Base-by-base conservation (phyloP, 768 basidiomycete genomes). In the Auriscalpium microsporum region DNA sequence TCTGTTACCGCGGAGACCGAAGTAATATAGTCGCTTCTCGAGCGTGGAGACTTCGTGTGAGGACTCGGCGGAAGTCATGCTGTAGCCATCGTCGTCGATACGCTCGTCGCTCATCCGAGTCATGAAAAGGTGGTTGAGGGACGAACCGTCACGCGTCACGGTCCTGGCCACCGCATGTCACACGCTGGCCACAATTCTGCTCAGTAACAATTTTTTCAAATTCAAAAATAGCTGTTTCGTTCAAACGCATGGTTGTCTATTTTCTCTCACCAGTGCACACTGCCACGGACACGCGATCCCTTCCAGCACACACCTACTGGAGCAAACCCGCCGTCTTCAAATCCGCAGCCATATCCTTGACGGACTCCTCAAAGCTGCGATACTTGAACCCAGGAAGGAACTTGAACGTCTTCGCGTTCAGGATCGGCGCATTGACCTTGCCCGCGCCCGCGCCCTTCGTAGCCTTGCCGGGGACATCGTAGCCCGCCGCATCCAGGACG, bases 11-110 rank as follows among this genome's bases (percentile, higher is more conserved):
- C 60, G 53, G 47, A 73, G 7, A 56, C 68, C 72, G 50, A 49
- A 48, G 52, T 72, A 73, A 59, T 72, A 73, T 17, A 67, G 63
- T 45, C 62, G 19, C 4, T 58, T 60, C 63, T 73, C 71, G 56
- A 67, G 48, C 59, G 61, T 65, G 42, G 68, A 48, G 45, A 65
- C 55, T 8, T 63, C 59, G 56, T 65, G 45, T 45, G 58, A 36
- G 56, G 60, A 58, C 37, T 52, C 36, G 50, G 52, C 47, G 9
- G 42, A 56, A 42, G 49, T 44, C 17, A 46, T 11, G 36, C 49
- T 52, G 40, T 14, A 50, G 19, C 53, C 13, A 50, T 54, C 53
- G 53, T 36, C 54, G 37, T 56, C 28, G 28, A 28, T 28, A 28
- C 28, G 28, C 21, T 21, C 21, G 21, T 21, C 21, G n/a, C n/a